Evolutionary conservation across 768 basidiomycete genomes (phyloP), one percentile per base, ranked within the genome.

Genomic region (Lyophyllum shimeji): DNA sequence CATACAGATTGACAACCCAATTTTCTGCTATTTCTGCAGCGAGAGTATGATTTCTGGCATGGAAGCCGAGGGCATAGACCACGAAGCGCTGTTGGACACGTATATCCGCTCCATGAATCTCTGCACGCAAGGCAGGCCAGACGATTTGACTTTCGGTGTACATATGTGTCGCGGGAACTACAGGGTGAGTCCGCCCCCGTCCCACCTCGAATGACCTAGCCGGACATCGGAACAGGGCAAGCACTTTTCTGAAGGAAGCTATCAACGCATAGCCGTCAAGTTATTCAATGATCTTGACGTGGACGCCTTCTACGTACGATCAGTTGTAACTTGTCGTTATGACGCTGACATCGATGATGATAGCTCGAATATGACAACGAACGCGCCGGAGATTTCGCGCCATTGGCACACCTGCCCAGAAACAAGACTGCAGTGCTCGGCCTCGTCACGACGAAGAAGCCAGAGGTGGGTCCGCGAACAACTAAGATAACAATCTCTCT

Each of bases 41-140:
- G 82, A 84, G 65, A 78, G 59, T 44, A 76, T 74, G 73, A 71
- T 78, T 39, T 57, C 61, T 17, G 76, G 69, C 24, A 84, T 89
- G 82, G 75, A 76, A 65, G 77, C 74, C 20, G 80, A 76, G 46
- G 82, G 81, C 1, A 73, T 81, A n/a, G 84, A 91, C 67, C 77
- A 82, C 17, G 82, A 81, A 51, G 78, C 77, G 2, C 74, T 89
- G 31, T 75, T 90, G 18, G 80, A 87, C 50, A 80, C 81, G 7
- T 87, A 89, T 65, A 81, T 87, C 65, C 74, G 79, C 53, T 79
- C 82, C 17, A 84, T 85, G 74, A 84, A 81, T 65, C 62, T 76
- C n/a, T 75, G 79, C 60, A 75, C 83, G 1, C 67, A 74, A 55
- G 81, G 72, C 24, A 76, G 80, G 21, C 83, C 84, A 7, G 67